Conservation (phyloP, 2,329 filamentous ascomycete genomes). For the Fusarium chlamydosporum region DNA sequence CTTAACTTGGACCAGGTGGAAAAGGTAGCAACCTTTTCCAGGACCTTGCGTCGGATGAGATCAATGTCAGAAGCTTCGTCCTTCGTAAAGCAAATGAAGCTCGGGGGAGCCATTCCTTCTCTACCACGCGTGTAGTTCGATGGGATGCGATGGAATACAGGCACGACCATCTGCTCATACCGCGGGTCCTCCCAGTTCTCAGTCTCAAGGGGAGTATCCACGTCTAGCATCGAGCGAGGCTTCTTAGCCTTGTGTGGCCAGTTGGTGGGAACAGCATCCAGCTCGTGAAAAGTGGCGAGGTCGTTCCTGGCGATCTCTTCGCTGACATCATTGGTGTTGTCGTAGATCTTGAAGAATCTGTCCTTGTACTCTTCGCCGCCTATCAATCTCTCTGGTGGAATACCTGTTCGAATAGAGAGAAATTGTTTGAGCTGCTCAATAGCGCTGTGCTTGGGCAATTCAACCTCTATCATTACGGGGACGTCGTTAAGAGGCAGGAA, state of each 20-base stretch:
- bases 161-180: constrained; percentile 77
- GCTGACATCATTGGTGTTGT: constrained; percentile 75
- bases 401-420: constrained; percentile 75
- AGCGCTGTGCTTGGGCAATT: constrained; percentile 81
- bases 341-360: constrained; percentile 89
- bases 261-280: constrained; percentile 85
- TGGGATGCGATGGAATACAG: constrained; percentile 74
- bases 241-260: constrained; percentile 71
- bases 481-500: constrained; percentile 82
- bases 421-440: constrained; percentile 78
- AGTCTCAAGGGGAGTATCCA: constrained; percentile 57
- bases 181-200: constrained; percentile 72
- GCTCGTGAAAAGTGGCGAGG: constrained; percentile 78
- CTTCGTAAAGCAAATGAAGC: constrained; percentile 81
- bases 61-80: constrained; percentile 79
- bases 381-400: constrained; percentile 77
- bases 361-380: constrained; percentile 85
- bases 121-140: constrained; percentile 51
- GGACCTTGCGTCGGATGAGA: constrained; percentile 81
- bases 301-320: constrained; percentile 79
- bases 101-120: constrained; percentile 63
- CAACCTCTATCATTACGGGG: constrained; percentile 80
- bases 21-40: constrained; percentile 81
- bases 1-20: constrained; percentile 78
- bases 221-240: constrained; percentile 66